A percentile compares a stretch with the other conserved stretches of the same genome.
phyloP scores from a whole-genome alignment of 176 grass and related monocot species.

The Tillandsia fasciculata region DNA sequence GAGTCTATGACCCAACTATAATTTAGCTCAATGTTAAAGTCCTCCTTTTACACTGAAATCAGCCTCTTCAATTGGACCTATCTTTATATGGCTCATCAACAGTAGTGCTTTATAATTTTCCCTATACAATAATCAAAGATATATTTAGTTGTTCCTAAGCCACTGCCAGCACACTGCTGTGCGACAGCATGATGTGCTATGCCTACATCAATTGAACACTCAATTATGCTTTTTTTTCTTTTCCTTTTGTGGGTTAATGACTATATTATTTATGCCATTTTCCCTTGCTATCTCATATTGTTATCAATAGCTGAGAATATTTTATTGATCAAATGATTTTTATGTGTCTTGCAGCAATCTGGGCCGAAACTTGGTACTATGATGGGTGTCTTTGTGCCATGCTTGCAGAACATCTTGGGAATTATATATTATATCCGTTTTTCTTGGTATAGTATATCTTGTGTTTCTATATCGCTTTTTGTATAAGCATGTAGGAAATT shows the following conservation, averaged over 20 bases:
- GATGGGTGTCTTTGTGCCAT: constrained; percentile 99
- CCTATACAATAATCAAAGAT: too few relatives aligned
- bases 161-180: too few relatives aligned
- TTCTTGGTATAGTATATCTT: constrained; percentile 57
- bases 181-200: too few relatives aligned
- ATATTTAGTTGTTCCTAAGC: too few relatives aligned
- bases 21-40: too few relatives aligned
- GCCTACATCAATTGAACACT: too few relatives aligned
- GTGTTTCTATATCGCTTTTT: constrained; percentile 1
- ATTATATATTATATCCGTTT: constrained; percentile 99
- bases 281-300: not conserved
- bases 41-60: too few relatives aligned
- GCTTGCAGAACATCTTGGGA: constrained; percentile 97
- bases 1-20: too few relatives aligned
- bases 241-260: constrained; percentile 8
- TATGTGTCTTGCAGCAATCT: constrained; percentile 38
- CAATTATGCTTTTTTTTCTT: not conserved
- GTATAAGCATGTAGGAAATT: not conserved
- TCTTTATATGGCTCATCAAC: too few relatives aligned
- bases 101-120: too few relatives aligned
- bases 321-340: constrained; percentile 1
- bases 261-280: not conserved
- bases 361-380: constrained; percentile 79
- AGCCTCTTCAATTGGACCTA: too few relatives aligned
- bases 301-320: not conserved